These are phyloP conservation scores for Excoecaria cochinchinensis DNA, from an alignment of 345 rosid genomes.

Conservation along the genomic window DNA sequence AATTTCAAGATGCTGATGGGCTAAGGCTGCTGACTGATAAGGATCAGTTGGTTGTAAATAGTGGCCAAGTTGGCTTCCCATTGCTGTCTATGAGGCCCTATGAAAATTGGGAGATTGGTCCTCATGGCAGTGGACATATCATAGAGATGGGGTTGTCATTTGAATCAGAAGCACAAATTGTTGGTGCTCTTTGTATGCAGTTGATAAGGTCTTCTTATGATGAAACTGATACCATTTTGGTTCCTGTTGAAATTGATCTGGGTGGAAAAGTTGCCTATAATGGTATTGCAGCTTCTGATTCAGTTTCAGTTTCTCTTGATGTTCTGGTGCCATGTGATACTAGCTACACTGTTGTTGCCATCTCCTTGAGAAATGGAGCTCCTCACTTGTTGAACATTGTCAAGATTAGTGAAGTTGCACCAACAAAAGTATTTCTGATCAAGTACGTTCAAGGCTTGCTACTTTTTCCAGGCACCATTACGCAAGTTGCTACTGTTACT, in stretches of 20 bases:
- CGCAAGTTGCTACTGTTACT: slow-evolving; percentile 49
- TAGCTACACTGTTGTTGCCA: slow-evolving; percentile 31
- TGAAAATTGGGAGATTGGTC: slow-evolving; percentile 54
- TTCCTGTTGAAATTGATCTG: slow-evolving; percentile 57
- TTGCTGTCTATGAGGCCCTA: slow-evolving; percentile 49
- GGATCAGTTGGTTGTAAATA: slow-evolving; percentile 56
- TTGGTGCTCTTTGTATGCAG: slow-evolving; percentile 56
- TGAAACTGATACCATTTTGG: slow-evolving; percentile 41
- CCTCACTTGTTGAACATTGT: slow-evolving; percentile 40
- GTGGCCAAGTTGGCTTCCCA: slow-evolving; percentile 37
- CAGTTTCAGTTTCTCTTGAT: slow-evolving; percentile 45
- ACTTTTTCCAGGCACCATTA: slow-evolving; percentile 56
- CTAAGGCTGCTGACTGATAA: slow-evolving; percentile 28
- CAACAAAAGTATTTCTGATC: slow-evolving; percentile 41
- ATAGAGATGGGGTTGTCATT: slow-evolving; percentile 53
- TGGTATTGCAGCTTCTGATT: slow-evolving; percentile 21
- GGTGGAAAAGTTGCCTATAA: slow-evolving; percentile 26
- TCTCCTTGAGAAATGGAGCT: slow-evolving; percentile 52
- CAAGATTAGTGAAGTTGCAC: slow-evolving; percentile 40
- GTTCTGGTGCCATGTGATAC: slow-evolving; percentile 35
- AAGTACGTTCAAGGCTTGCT: slow-evolving; percentile 56
- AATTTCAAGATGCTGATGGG: slow-evolving; percentile 24
- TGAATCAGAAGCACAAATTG: slow-evolving; percentile 43
- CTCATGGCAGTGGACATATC: slow-evolving; percentile 36
- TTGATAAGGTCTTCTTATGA: slow-evolving; percentile 47